phyloP scores from a whole-genome alignment of 2,329 filamentous ascomycete genomes.

The Endoconidiophora polonica region DNA sequence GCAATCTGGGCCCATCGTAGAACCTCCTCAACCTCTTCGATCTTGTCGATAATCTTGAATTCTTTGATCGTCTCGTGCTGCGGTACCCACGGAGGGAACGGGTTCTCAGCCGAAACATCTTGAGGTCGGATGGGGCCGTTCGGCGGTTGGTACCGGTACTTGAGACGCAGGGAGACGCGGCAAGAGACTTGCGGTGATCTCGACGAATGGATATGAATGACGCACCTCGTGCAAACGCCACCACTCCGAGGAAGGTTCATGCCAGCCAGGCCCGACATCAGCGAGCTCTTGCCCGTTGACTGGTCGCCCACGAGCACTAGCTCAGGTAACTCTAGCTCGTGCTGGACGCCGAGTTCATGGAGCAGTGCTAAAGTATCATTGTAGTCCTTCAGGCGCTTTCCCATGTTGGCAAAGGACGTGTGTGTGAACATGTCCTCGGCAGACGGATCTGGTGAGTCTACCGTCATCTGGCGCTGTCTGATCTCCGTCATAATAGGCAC shows the following conservation, averaged over 20 bases:
- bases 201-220: constrained; percentile 60
- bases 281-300: constrained; percentile 62
- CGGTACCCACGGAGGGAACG: constrained; percentile 50
- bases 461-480: not conserved
- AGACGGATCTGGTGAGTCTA: not conserved
- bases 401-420: constrained; percentile 35
- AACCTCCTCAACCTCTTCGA: constrained; percentile 45
- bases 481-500: constrained; percentile 9
- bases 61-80: constrained; percentile 29
- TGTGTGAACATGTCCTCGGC: constrained; percentile 26
- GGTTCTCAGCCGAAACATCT: constrained; percentile 32
- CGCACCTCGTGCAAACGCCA: constrained; percentile 65
- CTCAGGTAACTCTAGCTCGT: constrained; percentile 55
- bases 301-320: constrained; percentile 77
- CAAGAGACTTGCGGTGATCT: constrained; percentile 47
- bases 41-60: constrained; percentile 49
- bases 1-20: constrained; percentile 64
- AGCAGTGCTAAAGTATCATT: constrained; percentile 53
- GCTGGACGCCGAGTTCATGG: constrained; percentile 54
- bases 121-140: constrained; percentile 25
- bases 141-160: constrained; percentile 40
- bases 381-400: constrained; percentile 44
- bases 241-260: constrained; percentile 55
- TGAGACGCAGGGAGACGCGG: constrained; percentile 44
- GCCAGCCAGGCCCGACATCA: constrained; percentile 48